Conservation (phyloP, 352 stramenopile genomes). For the Phytopythium oedochilum region DNA sequence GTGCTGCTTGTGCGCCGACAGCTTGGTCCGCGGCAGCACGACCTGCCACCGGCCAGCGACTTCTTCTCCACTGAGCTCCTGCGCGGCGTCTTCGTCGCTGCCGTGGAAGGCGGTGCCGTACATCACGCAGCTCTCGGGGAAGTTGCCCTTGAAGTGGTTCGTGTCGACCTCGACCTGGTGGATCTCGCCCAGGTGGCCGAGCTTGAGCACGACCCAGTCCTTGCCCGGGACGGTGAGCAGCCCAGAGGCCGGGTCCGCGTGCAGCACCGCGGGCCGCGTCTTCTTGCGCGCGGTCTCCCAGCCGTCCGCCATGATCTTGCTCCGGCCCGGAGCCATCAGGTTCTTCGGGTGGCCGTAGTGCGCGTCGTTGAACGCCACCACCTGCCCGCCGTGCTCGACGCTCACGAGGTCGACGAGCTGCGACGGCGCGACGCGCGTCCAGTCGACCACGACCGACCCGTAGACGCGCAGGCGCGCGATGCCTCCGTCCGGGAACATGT, state of each 20-base stretch:
- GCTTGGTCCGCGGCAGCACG: slow-evolving; percentile 82
- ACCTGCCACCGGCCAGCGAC: slow-evolving; percentile 73
- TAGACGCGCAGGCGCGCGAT: slow-evolving; percentile 88
- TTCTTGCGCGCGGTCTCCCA: slow-evolving; percentile 94
- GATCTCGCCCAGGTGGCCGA: slow-evolving; percentile 77
- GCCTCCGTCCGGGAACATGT: slow-evolving; percentile 93
- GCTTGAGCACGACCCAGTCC: slow-evolving; percentile 91
- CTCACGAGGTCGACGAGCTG: slow-evolving; percentile 85
- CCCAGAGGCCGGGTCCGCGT: slow-evolving; percentile 31
- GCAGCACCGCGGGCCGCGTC: slow-evolving; percentile 70
- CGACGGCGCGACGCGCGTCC: slow-evolving; percentile 35
- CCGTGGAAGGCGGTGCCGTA: slow-evolving; percentile 62
- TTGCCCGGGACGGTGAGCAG: slow-evolving; percentile 70
- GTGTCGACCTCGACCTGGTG: slow-evolving; percentile 88
- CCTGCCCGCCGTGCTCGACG: slow-evolving; percentile 76
- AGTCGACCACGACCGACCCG: slow-evolving; percentile 63
- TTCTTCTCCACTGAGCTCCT: slow-evolving; percentile 5
- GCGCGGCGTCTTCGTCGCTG: slow-evolving; percentile 8
- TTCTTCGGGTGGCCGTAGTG: slow-evolving; percentile 95
- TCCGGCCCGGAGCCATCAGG: slow-evolving; percentile 81
- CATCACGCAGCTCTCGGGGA: slow-evolving; percentile 87
- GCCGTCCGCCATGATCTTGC: slow-evolving; percentile 91
- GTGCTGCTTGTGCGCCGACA: slow-evolving; percentile 85
- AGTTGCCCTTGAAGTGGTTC: slow-evolving; percentile 95
- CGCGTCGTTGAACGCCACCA: slow-evolving; percentile 90